These are phyloP conservation scores for Irpex rosettiformis DNA, from an alignment of 1,284 basidiomycete genomes.

Conservation along the genomic window DNA sequence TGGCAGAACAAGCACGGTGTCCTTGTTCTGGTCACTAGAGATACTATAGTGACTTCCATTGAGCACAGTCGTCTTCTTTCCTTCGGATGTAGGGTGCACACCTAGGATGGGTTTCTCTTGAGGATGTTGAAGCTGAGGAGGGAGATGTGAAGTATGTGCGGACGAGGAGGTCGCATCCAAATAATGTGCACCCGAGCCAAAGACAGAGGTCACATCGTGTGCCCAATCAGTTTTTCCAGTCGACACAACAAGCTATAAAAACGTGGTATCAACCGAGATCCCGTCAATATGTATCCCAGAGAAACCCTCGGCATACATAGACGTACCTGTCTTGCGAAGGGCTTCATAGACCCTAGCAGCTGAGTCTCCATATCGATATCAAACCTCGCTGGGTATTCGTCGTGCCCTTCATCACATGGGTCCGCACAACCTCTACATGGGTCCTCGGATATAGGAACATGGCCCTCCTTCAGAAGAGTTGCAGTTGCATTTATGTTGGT, in stretches of 20 bases:
- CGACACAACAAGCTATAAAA: constrained; percentile 76
- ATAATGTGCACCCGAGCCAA: constrained; percentile 64
- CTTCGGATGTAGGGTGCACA: constrained; percentile 52
- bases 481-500: constrained; percentile 24
- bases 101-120: constrained; percentile 36
- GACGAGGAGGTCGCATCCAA: constrained; percentile 39
- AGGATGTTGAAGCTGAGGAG: constrained; percentile 18
- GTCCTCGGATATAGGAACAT: constrained; percentile 66
- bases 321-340: constrained; percentile 74
- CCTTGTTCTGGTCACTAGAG: constrained; percentile 52
- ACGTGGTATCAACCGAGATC: not conserved
- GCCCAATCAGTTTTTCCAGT: constrained; percentile 89
- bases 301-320: not conserved
- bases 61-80: constrained; percentile 66
- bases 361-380: constrained; percentile 75
- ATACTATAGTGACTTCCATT: constrained; percentile 78
- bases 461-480: constrained; percentile 36
- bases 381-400: constrained; percentile 67
- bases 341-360: constrained; percentile 80
- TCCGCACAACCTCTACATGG: constrained; percentile 75
- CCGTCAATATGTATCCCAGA: not conserved
- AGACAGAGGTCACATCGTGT: constrained; percentile 66
- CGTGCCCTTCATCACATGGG: constrained; percentile 80
- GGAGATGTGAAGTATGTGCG: constrained; percentile 23
- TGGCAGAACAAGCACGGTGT: constrained; percentile 84